A percentile compares a stretch with the other conserved stretches of the same genome.
Conservation (phyloP, 1,139 yeast genomes). For the Nakaseomyces nivariensis region DNA sequence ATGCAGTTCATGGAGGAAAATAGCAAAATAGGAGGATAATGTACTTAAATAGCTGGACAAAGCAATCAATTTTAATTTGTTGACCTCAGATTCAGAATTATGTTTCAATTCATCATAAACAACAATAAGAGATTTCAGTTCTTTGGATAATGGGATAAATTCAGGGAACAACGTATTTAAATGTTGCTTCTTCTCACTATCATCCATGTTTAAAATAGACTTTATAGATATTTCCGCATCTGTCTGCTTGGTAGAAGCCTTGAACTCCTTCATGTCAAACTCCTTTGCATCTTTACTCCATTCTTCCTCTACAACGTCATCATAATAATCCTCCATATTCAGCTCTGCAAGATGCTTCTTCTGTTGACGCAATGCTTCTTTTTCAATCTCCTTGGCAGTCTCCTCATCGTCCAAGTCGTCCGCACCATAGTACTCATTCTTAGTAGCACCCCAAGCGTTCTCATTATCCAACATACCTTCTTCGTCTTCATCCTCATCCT, state of each 20-base stretch:
- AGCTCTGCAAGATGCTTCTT: constrained; percentile 74
- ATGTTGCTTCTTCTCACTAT: constrained; percentile 38
- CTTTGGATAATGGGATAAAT: constrained; percentile 65
- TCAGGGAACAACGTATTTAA: constrained; percentile 69
- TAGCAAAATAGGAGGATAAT: constrained; percentile 63
- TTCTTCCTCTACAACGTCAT: constrained; percentile 69
- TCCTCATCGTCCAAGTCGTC: constrained; percentile 69
- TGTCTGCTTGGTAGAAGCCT: constrained; percentile 32
- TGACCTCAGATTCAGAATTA: constrained; percentile 30
- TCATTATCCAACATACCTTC: constrained; percentile 46
- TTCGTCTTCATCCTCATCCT: constrained; percentile 35
- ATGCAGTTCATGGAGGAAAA: constrained; percentile 47
- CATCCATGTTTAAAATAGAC: constrained; percentile 30
- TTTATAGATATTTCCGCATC: constrained; percentile 18
- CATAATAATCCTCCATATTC: constrained; percentile 72
- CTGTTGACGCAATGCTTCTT: constrained; percentile 83
- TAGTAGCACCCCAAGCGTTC: constrained; percentile 72
- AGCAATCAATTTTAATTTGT: constrained; percentile 51
- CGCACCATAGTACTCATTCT: constrained; percentile 74
- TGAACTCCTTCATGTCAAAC: constrained; percentile 32
- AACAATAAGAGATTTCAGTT: constrained; percentile 42
- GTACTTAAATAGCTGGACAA: constrained; percentile 69
- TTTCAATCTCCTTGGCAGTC: constrained; percentile 68
- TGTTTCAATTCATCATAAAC: constrained; percentile 33
- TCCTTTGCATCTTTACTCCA: constrained; percentile 45